A percentile compares a stretch with the other conserved stretches of the same genome.
phyloP scores from a whole-genome alignment of 2,329 filamentous ascomycete species.

The Aureobasidium melanogenum region DNA sequence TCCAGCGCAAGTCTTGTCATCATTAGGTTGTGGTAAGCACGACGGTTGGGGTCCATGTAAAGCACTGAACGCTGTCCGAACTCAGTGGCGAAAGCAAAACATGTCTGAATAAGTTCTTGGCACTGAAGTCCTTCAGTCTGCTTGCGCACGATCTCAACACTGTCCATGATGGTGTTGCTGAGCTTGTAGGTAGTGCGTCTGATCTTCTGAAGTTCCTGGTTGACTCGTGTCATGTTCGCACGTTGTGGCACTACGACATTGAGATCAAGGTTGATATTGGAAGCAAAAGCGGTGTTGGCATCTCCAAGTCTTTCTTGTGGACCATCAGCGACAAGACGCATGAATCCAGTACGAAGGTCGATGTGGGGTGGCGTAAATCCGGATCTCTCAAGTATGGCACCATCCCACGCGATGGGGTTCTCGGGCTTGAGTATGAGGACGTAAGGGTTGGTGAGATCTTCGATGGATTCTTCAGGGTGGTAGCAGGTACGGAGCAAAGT shows the following conservation, averaged over 20 bases:
- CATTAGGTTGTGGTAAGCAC: constrained; percentile 95
- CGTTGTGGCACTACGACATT: constrained; percentile 86
- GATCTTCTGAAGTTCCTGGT: constrained; percentile 83
- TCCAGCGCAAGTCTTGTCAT: constrained; percentile 87
- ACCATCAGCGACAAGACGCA: constrained; percentile 81
- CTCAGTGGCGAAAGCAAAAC: constrained; percentile 97
- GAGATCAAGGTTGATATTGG: constrained; percentile 73
- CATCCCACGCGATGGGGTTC: constrained; percentile 69
- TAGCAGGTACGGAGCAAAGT: constrained; percentile 75
- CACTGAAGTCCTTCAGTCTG: constrained; percentile 80
- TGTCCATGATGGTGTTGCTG: constrained; percentile 98
- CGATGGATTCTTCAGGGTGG: constrained; percentile 57
- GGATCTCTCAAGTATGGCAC: constrained; percentile 57
- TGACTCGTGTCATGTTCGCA: constrained; percentile 88
- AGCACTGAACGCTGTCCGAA: constrained; percentile 91
- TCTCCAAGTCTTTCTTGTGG: constrained; percentile 69
- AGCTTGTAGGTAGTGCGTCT: constrained; percentile 93
- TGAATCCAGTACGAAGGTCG: constrained; percentile 76
- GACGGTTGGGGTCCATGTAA: constrained; percentile 90
- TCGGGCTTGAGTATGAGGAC: constrained; percentile 79
- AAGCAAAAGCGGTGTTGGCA: constrained; percentile 71
- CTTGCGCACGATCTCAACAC: constrained; percentile 81
- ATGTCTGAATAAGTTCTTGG: constrained; percentile 93
- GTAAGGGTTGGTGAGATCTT: constrained; percentile 74
- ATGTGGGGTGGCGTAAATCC: constrained; percentile 67